These are phyloP conservation scores for Bruguiera sexangula DNA, from an alignment of 345 rosid species.

Conservation along the genomic window DNA sequence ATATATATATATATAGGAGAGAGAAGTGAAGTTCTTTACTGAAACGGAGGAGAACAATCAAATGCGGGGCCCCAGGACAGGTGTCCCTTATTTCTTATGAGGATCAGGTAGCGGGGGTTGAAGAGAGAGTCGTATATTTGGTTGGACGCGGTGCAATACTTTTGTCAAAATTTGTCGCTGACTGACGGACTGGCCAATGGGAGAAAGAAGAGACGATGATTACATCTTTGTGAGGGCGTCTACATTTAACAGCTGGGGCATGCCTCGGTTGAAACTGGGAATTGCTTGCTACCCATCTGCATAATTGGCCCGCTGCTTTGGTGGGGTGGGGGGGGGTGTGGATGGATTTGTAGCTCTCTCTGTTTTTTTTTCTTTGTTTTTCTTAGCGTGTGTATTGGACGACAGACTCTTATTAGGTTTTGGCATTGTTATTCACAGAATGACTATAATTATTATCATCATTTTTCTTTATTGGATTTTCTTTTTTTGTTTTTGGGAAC, in stretches of 20 bases:
- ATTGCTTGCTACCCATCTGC: too few species aligned
- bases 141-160: neutral
- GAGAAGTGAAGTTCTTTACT: conserved; percentile 18
- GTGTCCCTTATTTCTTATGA: conserved; percentile 20
- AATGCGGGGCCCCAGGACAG: conserved; percentile 19
- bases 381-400: too few species aligned
- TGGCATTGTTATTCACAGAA: too few species aligned
- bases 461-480: too few species aligned
- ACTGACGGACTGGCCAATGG: neutral
- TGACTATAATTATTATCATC: too few species aligned
- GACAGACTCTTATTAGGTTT: too few species aligned
- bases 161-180: neutral
- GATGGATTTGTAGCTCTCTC: too few species aligned
- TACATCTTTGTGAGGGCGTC: neutral
- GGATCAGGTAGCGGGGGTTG: neutral
- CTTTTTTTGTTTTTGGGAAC: too few species aligned
- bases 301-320: too few species aligned
- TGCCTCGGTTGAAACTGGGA: neutral
- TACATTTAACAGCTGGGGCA: neutral
- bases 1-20: conserved; percentile 4
- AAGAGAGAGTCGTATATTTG: too few species aligned
- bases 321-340: too few species aligned
- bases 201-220: neutral
- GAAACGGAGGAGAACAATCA: conserved; percentile 23
- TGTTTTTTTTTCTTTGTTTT: too few species aligned